Conservation (phyloP, 257 asterid genomes). For the Solanum dulcamara region DNA sequence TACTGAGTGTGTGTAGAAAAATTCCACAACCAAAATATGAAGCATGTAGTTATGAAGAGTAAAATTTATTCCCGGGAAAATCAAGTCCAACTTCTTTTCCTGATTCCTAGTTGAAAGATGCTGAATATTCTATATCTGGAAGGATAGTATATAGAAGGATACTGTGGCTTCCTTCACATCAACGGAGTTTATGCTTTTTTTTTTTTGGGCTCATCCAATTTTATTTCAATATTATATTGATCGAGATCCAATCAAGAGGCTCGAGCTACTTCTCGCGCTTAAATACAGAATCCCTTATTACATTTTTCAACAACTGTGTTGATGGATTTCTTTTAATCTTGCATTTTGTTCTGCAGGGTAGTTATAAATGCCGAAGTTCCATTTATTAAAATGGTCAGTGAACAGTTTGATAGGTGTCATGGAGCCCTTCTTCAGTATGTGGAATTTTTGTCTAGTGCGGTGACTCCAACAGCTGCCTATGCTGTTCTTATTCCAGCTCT, state of each 20-base stretch:
- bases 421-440: constrained; percentile 98
- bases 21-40: not conserved
- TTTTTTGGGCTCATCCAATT: not conserved
- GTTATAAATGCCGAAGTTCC: constrained; percentile 84
- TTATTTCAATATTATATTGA: not conserved
- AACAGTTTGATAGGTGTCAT: constrained; percentile 96
- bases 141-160: not conserved
- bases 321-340: not conserved
- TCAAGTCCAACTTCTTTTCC: not conserved
- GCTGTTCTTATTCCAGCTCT: constrained; percentile 81
- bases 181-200: not conserved
- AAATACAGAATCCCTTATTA: not conserved
- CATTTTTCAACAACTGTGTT: not conserved
- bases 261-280: not conserved
- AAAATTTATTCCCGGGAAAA: not conserved
- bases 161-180: not conserved
- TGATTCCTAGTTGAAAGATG: not conserved
- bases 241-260: not conserved
- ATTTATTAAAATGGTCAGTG: constrained; percentile 91
- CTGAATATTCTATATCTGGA: not conserved
- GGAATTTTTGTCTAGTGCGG: constrained; percentile 87
- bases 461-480: constrained; percentile 64
- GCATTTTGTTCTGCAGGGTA: constrained; percentile 46
- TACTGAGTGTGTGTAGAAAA: not conserved
- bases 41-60: not conserved